Evolutionary conservation across 2,329 filamentous ascomycete species (phyloP).

Genomic region (Stagonosporopsis chrysanthemi): DNA sequence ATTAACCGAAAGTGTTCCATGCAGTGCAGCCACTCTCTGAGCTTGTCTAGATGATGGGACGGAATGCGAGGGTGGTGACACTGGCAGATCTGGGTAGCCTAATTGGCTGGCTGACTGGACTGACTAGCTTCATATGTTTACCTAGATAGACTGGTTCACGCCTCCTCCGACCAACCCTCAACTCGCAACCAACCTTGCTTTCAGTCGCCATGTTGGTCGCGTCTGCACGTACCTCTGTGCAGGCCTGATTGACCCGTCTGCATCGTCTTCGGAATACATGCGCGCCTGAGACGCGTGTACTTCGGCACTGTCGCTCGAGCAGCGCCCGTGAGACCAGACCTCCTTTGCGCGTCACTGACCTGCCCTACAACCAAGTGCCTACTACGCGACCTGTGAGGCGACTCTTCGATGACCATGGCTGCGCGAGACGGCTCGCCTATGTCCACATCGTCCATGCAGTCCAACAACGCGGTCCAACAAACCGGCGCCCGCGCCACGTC

Average conservation of each 20-base stretch:
- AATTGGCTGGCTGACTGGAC: conserved; percentile 40
- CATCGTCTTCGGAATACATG: conserved; percentile 23
- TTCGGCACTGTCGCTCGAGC: conserved; percentile 45
- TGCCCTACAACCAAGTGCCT: conserved; percentile 33
- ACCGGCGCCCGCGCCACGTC: conserved; percentile 51
- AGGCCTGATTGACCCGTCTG: conserved; percentile 24
- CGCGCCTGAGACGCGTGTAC: conserved; percentile 36
- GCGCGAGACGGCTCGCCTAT: conserved; percentile 46
- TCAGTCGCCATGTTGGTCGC: conserved; percentile 28
- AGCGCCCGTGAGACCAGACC: conserved; percentile 36
- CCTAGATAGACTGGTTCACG: conserved; percentile 31
- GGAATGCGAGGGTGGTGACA: conserved; percentile 44
- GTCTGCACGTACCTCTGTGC: conserved; percentile 35
- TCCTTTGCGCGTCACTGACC: conserved; percentile 45
- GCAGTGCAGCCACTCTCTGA: background rate
- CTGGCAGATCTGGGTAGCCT: conserved; percentile 43
- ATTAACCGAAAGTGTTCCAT: background rate
- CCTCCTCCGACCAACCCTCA: conserved; percentile 39
- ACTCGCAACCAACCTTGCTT: conserved; percentile 29
- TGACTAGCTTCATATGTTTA: conserved; percentile 48
- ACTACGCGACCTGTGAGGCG: conserved; percentile 28
- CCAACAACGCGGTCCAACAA: conserved; percentile 38
- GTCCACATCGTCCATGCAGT: conserved; percentile 53
- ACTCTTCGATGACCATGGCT: conserved; percentile 39
- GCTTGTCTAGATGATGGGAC: conserved; percentile 7